Evolutionary conservation across 495 filamentous ascomycete genomes (phyloP).

Genomic region (Podospora conica): DNA sequence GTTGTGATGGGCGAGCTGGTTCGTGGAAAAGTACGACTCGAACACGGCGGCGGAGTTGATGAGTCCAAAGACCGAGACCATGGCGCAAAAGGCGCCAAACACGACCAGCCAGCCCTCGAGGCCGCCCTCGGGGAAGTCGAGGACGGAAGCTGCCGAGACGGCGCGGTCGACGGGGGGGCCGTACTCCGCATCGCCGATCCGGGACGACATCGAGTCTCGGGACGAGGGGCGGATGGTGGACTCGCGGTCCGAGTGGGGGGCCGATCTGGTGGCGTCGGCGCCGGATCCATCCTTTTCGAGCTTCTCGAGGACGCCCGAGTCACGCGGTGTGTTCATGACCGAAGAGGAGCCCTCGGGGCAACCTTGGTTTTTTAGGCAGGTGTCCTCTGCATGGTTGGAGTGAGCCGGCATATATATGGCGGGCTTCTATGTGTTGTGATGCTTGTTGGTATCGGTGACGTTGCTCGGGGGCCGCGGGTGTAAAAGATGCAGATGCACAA

Average conservation of each 20-base stretch:
- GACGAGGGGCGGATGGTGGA: background rate
- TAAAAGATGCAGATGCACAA: background rate
- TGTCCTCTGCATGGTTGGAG: conserved; percentile 33
- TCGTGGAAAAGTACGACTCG: conserved; percentile 54
- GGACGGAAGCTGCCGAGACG: conserved; percentile 15
- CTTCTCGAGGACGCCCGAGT: conserved; percentile 5
- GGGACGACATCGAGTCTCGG: background rate
- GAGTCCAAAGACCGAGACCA: conserved; percentile 59
- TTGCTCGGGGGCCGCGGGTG: background rate
- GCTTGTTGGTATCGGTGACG: background rate
- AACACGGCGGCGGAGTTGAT: conserved; percentile 58
- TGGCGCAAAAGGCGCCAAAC: conserved; percentile 52
- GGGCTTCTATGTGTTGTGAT: too few relatives aligned
- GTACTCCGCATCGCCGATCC: conserved; percentile 4
- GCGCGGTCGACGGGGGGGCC: conserved; percentile 1
- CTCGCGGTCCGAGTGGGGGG: conserved; percentile 6
- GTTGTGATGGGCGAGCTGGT: conserved; percentile 52
- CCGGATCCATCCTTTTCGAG: conserved; percentile 1
- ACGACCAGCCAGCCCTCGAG: conserved; percentile 55
- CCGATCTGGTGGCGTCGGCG: background rate
- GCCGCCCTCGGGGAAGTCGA: conserved; percentile 57
- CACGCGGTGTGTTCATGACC: conserved; percentile 3
- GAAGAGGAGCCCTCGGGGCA: conserved; percentile 9
- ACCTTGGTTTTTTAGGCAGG: conserved; percentile 38
- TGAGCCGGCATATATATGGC: background rate